Percentiles rank a stretch among this genome's conserved stretches.
Conservation (phyloP, 1,284 basidiomycete genomes). For the Waitea zeae region DNA sequence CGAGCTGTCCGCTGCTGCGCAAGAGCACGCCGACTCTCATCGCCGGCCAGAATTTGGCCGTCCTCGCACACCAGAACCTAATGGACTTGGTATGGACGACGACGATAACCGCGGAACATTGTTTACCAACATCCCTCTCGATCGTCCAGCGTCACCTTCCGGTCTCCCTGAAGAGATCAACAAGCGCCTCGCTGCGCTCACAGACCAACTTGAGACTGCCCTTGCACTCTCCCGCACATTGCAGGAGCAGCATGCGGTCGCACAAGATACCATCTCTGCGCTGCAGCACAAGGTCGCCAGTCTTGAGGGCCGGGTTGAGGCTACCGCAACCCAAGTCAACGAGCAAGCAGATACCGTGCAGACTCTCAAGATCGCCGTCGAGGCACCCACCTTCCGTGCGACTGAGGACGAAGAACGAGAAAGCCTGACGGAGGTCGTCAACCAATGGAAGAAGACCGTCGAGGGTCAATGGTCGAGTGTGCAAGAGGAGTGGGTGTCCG, state of each 20-base stretch:
- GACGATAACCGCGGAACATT: constrained; percentile 16
- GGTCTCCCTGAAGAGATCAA: constrained; percentile 41
- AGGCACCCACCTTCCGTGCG: constrained; percentile 19
- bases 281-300: constrained; percentile 55
- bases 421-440: constrained; percentile 32
- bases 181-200: constrained; percentile 53
- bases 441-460: constrained; percentile 51
- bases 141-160: constrained; percentile 10
- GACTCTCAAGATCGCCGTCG: constrained; percentile 27
- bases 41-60: constrained; percentile 22
- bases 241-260: constrained; percentile 64
- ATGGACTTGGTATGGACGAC: constrained; percentile 42
- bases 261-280: constrained; percentile 61
- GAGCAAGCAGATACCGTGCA: constrained; percentile 23
- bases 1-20: constrained; percentile 34
- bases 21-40: constrained; percentile 21
- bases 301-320: constrained; percentile 33
- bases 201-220: constrained; percentile 63
- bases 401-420: constrained; percentile 20
- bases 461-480: constrained; percentile 69
- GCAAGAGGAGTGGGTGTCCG: constrained; percentile 67
- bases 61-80: constrained; percentile 63
- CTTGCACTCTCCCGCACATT: constrained; percentile 58
- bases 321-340: constrained; percentile 18
- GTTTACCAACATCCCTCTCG: constrained; percentile 6